These are phyloP conservation scores for Colletotrichum falcatum DNA, from an alignment of 2,329 filamentous ascomycete genomes.

Conservation along the genomic window DNA sequence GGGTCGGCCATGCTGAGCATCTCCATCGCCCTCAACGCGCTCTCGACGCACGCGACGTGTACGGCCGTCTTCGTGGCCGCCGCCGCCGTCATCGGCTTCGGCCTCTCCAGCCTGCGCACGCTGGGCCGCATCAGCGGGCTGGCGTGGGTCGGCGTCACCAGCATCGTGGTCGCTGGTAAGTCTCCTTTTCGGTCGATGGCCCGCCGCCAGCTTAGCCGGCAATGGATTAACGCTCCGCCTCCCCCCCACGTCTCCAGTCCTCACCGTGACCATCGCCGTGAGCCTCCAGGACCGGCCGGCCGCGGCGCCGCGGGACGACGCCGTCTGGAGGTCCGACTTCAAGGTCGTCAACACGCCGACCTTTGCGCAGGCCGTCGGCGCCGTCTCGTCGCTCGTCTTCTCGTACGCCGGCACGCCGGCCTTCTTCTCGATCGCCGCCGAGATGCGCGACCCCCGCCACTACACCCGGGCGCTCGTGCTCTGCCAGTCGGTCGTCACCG, in stretches of 20 bases:
- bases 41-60: constrained; percentile 53
- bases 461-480: constrained; percentile 47
- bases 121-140: constrained; percentile 50
- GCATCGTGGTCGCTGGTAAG: constrained; percentile 40
- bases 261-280: constrained; percentile 48
- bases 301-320: constrained; percentile 41
- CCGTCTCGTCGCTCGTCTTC: constrained; percentile 51
- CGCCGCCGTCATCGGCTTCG: constrained; percentile 47
- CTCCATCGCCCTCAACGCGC: constrained; percentile 55
- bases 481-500: constrained; percentile 46
- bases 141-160: constrained; percentile 46
- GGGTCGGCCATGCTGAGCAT: constrained; percentile 56
- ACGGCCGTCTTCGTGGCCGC: constrained; percentile 56
- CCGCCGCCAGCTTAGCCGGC: neutral
- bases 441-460: constrained; percentile 49
- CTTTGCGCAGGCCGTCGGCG: constrained; percentile 48
- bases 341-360: constrained; percentile 47
- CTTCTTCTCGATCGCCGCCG: constrained; percentile 50
- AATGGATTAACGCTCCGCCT: constrained; percentile 3
- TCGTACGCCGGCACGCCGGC: constrained; percentile 53
- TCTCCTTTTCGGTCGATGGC: constrained; percentile 10
- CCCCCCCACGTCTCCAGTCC: constrained; percentile 40
- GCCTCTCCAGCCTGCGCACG: constrained; percentile 49
- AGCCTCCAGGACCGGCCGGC: constrained; percentile 47
- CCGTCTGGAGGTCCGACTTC: constrained; percentile 45